Evolutionary conservation across 208 protist genomes (phyloP).

Genomic region (Chromosphaera perkinsii): DNA sequence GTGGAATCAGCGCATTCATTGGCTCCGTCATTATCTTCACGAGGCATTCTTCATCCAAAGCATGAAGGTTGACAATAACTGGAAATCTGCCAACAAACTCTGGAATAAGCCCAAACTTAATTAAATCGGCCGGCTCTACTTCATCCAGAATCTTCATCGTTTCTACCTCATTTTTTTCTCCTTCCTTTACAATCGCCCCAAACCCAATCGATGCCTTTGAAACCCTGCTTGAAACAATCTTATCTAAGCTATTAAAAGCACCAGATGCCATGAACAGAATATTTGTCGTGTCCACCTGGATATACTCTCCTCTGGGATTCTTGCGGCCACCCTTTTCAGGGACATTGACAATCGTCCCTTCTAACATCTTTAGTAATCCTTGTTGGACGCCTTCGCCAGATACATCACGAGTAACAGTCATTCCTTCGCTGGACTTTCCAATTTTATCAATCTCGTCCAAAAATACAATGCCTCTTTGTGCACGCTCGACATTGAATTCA

Average conservation of each 20-base stretch:
- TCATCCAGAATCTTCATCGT: constrained; percentile 1
- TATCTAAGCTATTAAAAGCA: constrained; percentile 42
- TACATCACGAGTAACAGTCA: constrained; percentile 43
- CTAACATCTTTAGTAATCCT: constrained; percentile 41
- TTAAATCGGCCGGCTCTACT: constrained; percentile 8
- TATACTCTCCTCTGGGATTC: constrained; percentile 30
- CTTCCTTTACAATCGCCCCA: constrained; percentile 4
- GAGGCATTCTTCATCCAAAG: constrained; percentile 2
- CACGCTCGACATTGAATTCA: constrained; percentile 32
- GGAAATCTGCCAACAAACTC: constrained; percentile 44
- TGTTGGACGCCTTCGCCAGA: constrained; percentile 57
- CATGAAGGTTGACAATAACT: constrained; percentile 11
- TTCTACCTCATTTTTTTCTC: background rate
- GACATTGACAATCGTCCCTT: constrained; percentile 46
- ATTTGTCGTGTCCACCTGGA: constrained; percentile 46
- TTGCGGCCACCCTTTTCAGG: constrained; percentile 50
- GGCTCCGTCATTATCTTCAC: constrained; percentile 33
- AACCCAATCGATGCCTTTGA: constrained; percentile 21
- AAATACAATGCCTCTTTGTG: constrained; percentile 51
- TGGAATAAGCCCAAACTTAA: constrained; percentile 36
- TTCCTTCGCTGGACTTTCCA: constrained; percentile 3
- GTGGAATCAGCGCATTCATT: constrained; percentile 26
- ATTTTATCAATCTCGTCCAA: constrained; percentile 60
- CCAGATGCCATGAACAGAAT: constrained; percentile 53
- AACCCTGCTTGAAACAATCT: constrained; percentile 20